Base-by-base conservation (phyloP, 768 basidiomycete genomes). In the Kockovaella imperatae region DNA sequence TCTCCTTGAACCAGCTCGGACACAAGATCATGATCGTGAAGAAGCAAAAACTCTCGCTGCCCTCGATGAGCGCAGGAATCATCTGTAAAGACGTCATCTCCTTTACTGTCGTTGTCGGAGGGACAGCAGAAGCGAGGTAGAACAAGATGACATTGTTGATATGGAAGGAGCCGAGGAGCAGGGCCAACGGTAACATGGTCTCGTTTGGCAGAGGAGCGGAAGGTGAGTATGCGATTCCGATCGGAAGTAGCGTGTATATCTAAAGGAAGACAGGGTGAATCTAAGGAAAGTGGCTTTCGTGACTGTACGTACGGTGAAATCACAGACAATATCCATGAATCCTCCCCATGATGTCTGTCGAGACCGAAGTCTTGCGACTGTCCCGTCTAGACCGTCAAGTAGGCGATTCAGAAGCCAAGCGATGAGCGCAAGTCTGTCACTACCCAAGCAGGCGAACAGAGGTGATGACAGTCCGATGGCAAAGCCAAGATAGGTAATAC, bases 121-220 rank as follows among this genome's bases (percentile, higher is more conserved):
- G 44, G 23, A 45, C 30, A 8, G 44, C 44, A 32, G 44, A 45
- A 17, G 44, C 29, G 30, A 45, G 44, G 30, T 45, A 45, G 32
- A 45, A 45, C 5, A 45, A 34, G 24, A 45, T 45, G n/a, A 28
- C 44, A 23, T 45, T 45, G 23, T 45, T 45, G 44, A 45, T 28
- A 24, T 45, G 44, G 32, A 45, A 45, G 17, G 25, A 21, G 4
- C 30, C 29, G 14, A 45, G 32, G 11, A 45, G 44, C 15, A 28
- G 18, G 10, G 44, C 13, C 17, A 45, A 23, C 6, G 44, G n/a
- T 3, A n/a, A n/a, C n/a, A n/a, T n/a, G n/a, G n/a, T n/a, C n/a
- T n/a, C n/a, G n/a, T n/a, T n/a, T n/a, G 29, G 29, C n/a, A 35
- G 15, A 4, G 30, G 17, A 5, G 11, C 13, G 5, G 11, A 4